Evolutionary conservation across 106 monocot genomes (phyloP).

Genomic region (Allium sativum): DNA sequence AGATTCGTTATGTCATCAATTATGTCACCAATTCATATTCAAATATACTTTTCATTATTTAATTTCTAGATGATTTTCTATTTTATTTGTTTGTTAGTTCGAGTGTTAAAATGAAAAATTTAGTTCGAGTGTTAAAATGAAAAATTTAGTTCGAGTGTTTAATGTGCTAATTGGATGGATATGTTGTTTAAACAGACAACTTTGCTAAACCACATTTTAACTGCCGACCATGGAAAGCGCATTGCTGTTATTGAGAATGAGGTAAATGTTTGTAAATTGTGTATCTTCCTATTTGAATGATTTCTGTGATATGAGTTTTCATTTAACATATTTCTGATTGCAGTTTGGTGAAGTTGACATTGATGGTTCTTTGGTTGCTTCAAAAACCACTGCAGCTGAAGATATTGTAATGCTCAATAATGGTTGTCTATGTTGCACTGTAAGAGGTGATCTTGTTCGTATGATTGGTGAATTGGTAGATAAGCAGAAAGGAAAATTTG

Average conservation of each 20-base stretch:
- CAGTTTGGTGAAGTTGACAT: conserved; percentile 97
- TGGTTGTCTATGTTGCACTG: conserved; percentile 97
- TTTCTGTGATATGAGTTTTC: too few relatives aligned
- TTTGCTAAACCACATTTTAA: conserved; percentile 91
- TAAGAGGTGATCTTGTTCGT: conserved; percentile 94
- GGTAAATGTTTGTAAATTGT: conserved; percentile 23
- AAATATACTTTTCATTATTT: too few relatives aligned
- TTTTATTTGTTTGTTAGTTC: too few relatives aligned
- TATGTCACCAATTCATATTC: too few relatives aligned
- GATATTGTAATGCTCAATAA: conserved; percentile 98
- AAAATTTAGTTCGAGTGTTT: too few relatives aligned
- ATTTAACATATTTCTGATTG: background rate
- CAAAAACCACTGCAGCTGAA: conserved; percentile 76
- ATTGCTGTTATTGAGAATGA: conserved; percentile 98
- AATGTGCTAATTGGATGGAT: background rate
- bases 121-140: too few relatives aligned
- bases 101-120: too few relatives aligned
- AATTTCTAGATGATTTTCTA: too few relatives aligned
- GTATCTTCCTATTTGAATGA: too few relatives aligned
- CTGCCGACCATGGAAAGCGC: conserved; percentile 91
- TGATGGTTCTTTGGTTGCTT: conserved; percentile 91
- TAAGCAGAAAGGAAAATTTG: conserved; percentile 90
- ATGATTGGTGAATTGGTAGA: conserved; percentile 86
- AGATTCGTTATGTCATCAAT: too few relatives aligned
- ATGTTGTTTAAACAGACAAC: conserved; percentile 61